Evolutionary conservation across 2,329 filamentous ascomycete genomes (phyloP).

Genomic region (Scolecobasidium constrictum): DNA sequence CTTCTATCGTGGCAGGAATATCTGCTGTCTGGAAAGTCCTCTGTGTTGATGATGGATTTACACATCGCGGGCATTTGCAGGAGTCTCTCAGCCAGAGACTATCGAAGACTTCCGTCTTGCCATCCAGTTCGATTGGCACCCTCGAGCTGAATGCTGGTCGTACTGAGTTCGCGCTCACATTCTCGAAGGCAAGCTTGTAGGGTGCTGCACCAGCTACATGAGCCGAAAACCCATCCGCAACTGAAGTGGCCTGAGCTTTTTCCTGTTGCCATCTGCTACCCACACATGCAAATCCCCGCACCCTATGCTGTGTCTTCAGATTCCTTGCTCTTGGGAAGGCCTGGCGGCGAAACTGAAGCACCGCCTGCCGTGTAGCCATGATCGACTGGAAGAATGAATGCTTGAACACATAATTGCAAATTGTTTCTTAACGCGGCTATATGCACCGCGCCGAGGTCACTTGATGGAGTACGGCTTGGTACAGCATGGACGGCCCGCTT

Average conservation of each 20-base stretch:
- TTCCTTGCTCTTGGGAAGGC: neutral
- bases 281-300: neutral
- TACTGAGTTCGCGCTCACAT: neutral
- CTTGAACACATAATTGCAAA: neutral
- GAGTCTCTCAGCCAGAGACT: conserved; percentile 41
- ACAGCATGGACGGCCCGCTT: neutral
- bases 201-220: neutral
- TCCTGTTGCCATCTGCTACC: neutral
- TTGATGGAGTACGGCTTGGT: neutral
- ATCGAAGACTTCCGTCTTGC: conserved; percentile 13
- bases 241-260: neutral
- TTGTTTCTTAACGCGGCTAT: neutral
- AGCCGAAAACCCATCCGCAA: conserved; percentile 2
- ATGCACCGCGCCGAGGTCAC: neutral
- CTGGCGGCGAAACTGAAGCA: neutral
- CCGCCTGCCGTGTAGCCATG: neutral
- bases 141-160: neutral
- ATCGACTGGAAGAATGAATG: neutral
- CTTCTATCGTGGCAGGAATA: conserved; percentile 38
- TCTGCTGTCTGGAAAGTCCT: conserved; percentile 56
- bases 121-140: conserved; percentile 10
- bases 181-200: neutral
- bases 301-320: neutral
- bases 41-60: conserved; percentile 49
- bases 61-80: conserved; percentile 46